phyloP scores from a whole-genome alignment of 352 stramenopile genomes.

The Phytophthora sp. region DNA sequence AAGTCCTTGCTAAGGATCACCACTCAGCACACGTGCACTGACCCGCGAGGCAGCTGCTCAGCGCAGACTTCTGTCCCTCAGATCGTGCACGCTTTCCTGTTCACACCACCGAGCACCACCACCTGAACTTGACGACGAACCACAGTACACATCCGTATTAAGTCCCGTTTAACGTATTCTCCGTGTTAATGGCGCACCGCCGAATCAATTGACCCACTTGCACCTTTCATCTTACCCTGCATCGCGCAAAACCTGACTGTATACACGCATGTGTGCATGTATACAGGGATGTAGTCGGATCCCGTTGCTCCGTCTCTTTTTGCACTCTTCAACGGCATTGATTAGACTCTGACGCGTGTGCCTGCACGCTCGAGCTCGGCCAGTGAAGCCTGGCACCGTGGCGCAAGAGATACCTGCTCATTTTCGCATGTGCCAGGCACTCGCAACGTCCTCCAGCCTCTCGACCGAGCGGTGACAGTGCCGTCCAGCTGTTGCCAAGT shows the following conservation, averaged over 20 bases:
- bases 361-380: constrained; percentile 15
- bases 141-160: too few relatives aligned
- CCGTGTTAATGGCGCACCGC: not conserved
- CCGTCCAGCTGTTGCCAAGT: constrained; percentile 7
- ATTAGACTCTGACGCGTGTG: constrained; percentile 22
- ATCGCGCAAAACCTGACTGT: too few relatives aligned
- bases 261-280: constrained; percentile 5
- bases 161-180: not conserved
- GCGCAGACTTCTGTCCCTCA: constrained; percentile 28
- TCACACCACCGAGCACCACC: constrained; percentile 3
- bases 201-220: not conserved
- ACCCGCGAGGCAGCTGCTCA: constrained; percentile 19
- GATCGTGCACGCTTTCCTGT: constrained; percentile 37
- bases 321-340: constrained; percentile 16
- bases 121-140: too few relatives aligned
- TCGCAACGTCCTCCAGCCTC: constrained; percentile 12
- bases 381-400: constrained; percentile 4
- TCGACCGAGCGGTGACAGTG: constrained; percentile 20
- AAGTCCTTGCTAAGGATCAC: constrained; percentile 15
- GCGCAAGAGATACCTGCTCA: constrained; percentile 6
- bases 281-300: constrained; percentile 10
- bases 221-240: too few relatives aligned
- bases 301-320: constrained; percentile 11
- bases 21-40: constrained; percentile 5
- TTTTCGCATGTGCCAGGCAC: constrained; percentile 29